Evolutionary conservation across 768 basidiomycete species (phyloP), one percentile per base, ranked within the genome.

Genomic region (Mycena albidolilacea): DNA sequence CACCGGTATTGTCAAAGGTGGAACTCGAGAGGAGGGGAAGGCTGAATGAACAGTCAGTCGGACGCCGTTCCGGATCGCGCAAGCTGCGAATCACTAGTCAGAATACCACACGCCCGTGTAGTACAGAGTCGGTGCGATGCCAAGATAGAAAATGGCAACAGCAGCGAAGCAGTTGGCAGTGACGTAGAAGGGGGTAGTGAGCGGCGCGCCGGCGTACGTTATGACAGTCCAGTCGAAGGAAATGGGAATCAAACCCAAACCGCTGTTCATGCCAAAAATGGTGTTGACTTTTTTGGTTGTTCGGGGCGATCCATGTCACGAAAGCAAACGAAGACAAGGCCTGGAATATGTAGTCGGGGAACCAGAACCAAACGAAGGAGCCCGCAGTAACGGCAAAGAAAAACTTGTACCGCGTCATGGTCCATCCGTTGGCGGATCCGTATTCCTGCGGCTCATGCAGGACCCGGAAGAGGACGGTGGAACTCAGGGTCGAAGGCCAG

Each of bases 311-410:
- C 67, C 67, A 68, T 10, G 67, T 68, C 7, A 68, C 57, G 35
- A 68, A 68, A 8, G 67, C 58, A 44, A 68, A 68, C 58, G 67
- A 68, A 21, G 67, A 68, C 38, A 68, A 39, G 3, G 67, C 67
- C 58, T 68, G 67, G 58, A 68, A 60, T 21, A 68, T 68, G 38
- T 68, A 68, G 58, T 68, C 67, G 37, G 67, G 67, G 67, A 68
- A 68, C 67, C 67, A 68, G 58, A 60, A 68, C 67, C 67, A 68
- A 12, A 68, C 44, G 44, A 68, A 68, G 35, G 67, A 68, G 19
- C 44, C 67, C 17, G 35, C 19, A 30, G 17, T 35, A 46, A 68
- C 67, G 35, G 30, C n/a, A 39, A 68, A 68, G 38, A 68, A 68
- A 43, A 68, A 68, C 37, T 50, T 59, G 44, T 68, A 68, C 8